Conservation (phyloP, 2,329 filamentous ascomycete genomes). For the Aulographum hederae region DNA sequence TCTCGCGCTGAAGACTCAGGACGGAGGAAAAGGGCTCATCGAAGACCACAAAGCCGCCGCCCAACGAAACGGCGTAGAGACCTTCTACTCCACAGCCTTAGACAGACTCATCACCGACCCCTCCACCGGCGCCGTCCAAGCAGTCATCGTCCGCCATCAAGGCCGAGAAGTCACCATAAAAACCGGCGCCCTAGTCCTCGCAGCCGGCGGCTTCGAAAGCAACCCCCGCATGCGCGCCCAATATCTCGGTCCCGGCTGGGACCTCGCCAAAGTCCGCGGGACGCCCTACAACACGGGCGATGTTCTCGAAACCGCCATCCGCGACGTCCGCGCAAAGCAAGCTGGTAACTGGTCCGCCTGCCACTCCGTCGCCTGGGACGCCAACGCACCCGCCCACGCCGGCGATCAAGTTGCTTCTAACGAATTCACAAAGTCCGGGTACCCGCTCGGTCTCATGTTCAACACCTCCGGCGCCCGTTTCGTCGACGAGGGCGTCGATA, state of each 20-base stretch:
- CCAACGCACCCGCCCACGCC: conserved; percentile 33
- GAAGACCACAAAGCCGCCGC: conserved; percentile 29
- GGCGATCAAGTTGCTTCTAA: conserved; percentile 44
- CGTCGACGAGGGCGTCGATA: conserved; percentile 46
- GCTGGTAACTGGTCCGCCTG: conserved; percentile 46
- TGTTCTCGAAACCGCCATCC: conserved; percentile 33
- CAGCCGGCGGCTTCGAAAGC: conserved; percentile 46
- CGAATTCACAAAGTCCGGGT: conserved; percentile 51
- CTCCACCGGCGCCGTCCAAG: conserved; percentile 13
- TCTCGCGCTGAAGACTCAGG: conserved; percentile 37
- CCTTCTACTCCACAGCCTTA: conserved; percentile 29
- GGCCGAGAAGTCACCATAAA: no score
- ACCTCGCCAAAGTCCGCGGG: conserved; percentile 41
- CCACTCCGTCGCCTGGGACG: conserved; percentile 48
- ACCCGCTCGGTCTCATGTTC: conserved; percentile 47
- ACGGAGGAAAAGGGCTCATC: conserved; percentile 42
- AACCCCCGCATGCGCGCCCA: conserved; percentile 37
- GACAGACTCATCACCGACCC: conserved; percentile 17
- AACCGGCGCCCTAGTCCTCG: conserved; percentile 32
- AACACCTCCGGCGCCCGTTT: conserved; percentile 41
- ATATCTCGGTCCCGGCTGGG: conserved; percentile 41
- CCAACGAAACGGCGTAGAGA: conserved; percentile 20
- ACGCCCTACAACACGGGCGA: conserved; percentile 48
- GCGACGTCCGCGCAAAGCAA: conserved; percentile 30
- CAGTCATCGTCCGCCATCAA: conserved; percentile 17